Conservation (phyloP, 2,329 filamentous ascomycete genomes). For the Bertia moriformis region DNA sequence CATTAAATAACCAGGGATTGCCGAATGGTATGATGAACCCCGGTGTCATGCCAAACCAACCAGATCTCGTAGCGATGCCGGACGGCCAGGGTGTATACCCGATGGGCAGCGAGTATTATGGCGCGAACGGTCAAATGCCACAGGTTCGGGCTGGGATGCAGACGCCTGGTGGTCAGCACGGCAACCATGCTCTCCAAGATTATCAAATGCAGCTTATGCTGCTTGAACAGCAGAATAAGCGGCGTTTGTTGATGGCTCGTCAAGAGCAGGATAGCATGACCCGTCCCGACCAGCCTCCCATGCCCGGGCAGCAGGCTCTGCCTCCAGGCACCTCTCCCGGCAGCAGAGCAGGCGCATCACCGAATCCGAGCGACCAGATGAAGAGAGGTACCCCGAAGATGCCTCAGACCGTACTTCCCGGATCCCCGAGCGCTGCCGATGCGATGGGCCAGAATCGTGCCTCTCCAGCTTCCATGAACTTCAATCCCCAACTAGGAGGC, state of each 20-base stretch:
- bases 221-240: slow-evolving; percentile 56
- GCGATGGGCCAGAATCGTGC: slow-evolving; percentile 39
- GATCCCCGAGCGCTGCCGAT: slow-evolving; percentile 37
- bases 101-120: slow-evolving; percentile 17
- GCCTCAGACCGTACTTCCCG: slow-evolving; percentile 35
- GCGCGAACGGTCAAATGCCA: slow-evolving; percentile 17
- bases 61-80: slow-evolving; percentile 34
- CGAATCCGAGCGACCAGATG: slow-evolving; percentile 47
- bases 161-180: slow-evolving; percentile 14
- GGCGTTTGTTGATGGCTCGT: slow-evolving; percentile 48
- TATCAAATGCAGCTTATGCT: slow-evolving; percentile 60
- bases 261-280: slow-evolving; percentile 51
- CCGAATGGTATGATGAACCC: slow-evolving; percentile 42
- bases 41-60: slow-evolving; percentile 34
- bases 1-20: slow-evolving; percentile 43
- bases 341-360: slow-evolving; percentile 40
- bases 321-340: slow-evolving; percentile 39
- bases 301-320: slow-evolving; percentile 24
- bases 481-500: slow-evolving; percentile 33
- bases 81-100: slow-evolving; percentile 19
- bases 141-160: slow-evolving; percentile 19
- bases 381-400: slow-evolving; percentile 47
- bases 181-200: slow-evolving; percentile 53
- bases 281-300: slow-evolving; percentile 28
- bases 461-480: slow-evolving; percentile 43